A percentile compares a stretch with the other conserved stretches of the same genome.
These are phyloP conservation scores for Botryotinia convoluta DNA, from an alignment of 2,329 filamentous ascomycete species.

Conservation along the genomic window DNA sequence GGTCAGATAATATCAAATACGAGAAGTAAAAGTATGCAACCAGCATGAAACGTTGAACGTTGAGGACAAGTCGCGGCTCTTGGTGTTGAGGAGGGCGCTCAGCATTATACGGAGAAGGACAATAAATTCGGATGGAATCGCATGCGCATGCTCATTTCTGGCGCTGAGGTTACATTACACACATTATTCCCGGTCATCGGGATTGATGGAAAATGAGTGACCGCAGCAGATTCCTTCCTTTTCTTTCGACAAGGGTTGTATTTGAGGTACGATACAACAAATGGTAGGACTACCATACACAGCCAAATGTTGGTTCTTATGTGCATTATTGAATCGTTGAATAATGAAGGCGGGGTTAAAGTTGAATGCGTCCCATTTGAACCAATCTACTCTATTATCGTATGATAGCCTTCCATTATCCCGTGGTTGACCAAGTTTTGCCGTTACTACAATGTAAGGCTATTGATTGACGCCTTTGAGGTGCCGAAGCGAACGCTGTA, in stretches of 20 bases:
- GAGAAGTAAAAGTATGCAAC: neutral
- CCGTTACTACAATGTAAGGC: neutral
- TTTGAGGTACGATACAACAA: neutral
- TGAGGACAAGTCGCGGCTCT: constrained; percentile 7
- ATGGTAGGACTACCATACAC: neutral
- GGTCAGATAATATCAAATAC: neutral
- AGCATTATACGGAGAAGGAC: neutral
- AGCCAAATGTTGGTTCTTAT: neutral
- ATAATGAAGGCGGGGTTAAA: neutral
- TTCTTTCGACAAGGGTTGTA: neutral
- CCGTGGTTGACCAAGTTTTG: neutral
- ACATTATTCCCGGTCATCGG: neutral
- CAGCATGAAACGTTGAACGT: constrained; percentile 1
- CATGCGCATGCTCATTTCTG: neutral
- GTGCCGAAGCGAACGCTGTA: constrained; percentile 10
- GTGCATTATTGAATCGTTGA: neutral
- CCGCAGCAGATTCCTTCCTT: neutral
- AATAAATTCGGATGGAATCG: neutral
- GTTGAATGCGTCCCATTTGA: neutral
- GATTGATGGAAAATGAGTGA: neutral
- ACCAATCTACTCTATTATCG: neutral
- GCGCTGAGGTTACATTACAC: constrained; percentile 4
- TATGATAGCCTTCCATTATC: neutral
- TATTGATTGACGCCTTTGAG: constrained; percentile 2
- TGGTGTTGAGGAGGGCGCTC: neutral